phyloP scores from a whole-genome alignment of 2,329 filamentous ascomycete genomes.

The Pseudogymnoascus sp. region DNA sequence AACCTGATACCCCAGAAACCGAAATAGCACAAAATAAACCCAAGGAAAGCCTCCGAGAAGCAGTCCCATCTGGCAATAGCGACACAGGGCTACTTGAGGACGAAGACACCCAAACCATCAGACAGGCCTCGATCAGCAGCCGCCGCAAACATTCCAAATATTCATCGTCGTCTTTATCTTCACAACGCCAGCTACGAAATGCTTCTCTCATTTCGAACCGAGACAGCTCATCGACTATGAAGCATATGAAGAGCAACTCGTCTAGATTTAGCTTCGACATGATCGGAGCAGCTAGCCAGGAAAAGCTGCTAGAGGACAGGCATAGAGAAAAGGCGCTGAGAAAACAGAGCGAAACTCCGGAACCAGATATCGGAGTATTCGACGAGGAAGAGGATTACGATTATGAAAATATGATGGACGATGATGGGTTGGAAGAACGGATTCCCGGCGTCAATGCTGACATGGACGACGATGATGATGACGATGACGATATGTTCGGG shows the following conservation, averaged over 20 bases:
- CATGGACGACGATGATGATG: conserved; percentile 24
- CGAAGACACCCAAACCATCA: conserved; percentile 13
- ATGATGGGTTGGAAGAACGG: conserved; percentile 57
- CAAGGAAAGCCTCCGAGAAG: conserved; percentile 12
- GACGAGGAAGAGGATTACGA: conserved; percentile 49
- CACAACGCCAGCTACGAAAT: conserved; percentile 23
- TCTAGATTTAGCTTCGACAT: conserved; percentile 79
- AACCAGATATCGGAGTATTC: conserved; percentile 29
- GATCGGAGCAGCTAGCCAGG: conserved; percentile 57
- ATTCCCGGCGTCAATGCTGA: conserved; percentile 50
- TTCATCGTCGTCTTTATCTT: conserved; percentile 26
- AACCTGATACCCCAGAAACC: not conserved
- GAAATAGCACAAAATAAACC: conserved; percentile 17
- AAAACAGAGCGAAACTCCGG: conserved; percentile 38
- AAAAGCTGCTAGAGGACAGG: conserved; percentile 63
- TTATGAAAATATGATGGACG: conserved; percentile 55
- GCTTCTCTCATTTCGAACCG: conserved; percentile 40
- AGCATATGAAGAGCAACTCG: conserved; percentile 66
- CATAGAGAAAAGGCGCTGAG: conserved; percentile 60
- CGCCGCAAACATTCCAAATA: conserved; percentile 22
- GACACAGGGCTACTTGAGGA: not conserved
- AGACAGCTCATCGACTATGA: conserved; percentile 38
- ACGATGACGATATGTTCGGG: conserved; percentile 41
- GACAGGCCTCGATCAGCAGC: conserved; percentile 11
- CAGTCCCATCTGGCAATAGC: not conserved